Evolutionary conservation across 2,329 filamentous ascomycete genomes (phyloP).

Genomic region (Paracoccidioides lutzii): DNA sequence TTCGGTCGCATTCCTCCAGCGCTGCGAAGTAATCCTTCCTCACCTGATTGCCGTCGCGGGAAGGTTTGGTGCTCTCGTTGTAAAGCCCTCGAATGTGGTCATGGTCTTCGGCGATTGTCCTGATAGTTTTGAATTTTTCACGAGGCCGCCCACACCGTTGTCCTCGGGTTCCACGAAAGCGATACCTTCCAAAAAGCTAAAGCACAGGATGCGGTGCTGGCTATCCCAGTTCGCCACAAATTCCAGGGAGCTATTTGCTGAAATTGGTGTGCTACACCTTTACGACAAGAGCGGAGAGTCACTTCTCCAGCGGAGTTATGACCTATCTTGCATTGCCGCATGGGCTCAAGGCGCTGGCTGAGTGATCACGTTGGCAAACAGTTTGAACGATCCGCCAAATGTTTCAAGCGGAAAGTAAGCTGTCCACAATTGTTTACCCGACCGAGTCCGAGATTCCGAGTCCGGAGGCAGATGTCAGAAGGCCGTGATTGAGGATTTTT

Average conservation of each 20-base stretch:
- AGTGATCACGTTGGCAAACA: neutral
- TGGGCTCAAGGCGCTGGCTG: neutral
- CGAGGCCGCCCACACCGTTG: neutral
- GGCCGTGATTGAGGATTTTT: neutral
- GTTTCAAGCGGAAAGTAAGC: neutral
- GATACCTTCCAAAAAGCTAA: neutral
- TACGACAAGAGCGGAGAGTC: neutral
- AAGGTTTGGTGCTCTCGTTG: neutral
- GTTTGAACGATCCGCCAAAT: neutral
- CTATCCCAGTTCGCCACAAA: neutral
- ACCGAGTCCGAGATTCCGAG: neutral
- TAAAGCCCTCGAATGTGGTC: neutral
- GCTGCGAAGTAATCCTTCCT: neutral
- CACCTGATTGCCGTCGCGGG: neutral
- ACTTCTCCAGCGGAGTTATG: neutral
- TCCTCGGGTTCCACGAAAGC: neutral
- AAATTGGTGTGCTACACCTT: neutral
- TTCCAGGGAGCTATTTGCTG: neutral
- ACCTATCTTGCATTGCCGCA: neutral
- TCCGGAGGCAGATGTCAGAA: neutral
- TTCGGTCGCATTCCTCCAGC: neutral
- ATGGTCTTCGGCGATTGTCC: neutral
- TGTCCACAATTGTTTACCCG: neutral
- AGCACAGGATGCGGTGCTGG: neutral
- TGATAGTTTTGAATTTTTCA: neutral